These are phyloP conservation scores for Acanthamoeba triangularis DNA, from an alignment of 208 protist genomes.

Conservation along the genomic window DNA sequence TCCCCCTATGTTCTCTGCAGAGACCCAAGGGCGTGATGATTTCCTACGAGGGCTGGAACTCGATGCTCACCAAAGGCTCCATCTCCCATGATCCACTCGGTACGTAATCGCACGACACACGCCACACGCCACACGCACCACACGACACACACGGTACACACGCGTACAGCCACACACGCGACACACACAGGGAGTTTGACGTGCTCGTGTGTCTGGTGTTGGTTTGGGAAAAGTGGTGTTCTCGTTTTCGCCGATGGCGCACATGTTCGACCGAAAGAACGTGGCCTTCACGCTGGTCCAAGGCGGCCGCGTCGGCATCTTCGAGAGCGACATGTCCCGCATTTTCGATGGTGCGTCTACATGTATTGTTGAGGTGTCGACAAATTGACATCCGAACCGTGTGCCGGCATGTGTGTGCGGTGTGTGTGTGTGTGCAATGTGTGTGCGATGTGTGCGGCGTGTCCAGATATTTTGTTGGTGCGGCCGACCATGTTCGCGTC, in stretches of 20 bases:
- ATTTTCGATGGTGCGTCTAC: constrained; percentile 81
- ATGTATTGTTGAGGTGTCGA: neutral
- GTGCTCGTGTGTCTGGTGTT: no score
- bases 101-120: neutral
- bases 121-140: neutral
- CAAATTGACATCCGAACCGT: neutral
- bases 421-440: no score
- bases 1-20: neutral
- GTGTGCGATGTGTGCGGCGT: neutral
- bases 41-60: constrained; percentile 13
- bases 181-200: neutral
- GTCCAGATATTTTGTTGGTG: constrained; percentile 88
- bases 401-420: neutral
- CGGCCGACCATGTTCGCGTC: constrained; percentile 90
- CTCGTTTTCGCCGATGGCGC: constrained; percentile 92
- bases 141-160: no score
- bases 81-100: neutral
- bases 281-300: constrained; percentile 35
- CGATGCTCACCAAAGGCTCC: neutral
- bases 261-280: constrained; percentile 91
- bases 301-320: constrained; percentile 55
- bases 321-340: constrained; percentile 83
- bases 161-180: neutral
- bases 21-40: constrained; percentile 60
- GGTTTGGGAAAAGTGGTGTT: no score